Conservation (phyloP, 805 yeast genomes). For the Ogataea pini region DNA sequence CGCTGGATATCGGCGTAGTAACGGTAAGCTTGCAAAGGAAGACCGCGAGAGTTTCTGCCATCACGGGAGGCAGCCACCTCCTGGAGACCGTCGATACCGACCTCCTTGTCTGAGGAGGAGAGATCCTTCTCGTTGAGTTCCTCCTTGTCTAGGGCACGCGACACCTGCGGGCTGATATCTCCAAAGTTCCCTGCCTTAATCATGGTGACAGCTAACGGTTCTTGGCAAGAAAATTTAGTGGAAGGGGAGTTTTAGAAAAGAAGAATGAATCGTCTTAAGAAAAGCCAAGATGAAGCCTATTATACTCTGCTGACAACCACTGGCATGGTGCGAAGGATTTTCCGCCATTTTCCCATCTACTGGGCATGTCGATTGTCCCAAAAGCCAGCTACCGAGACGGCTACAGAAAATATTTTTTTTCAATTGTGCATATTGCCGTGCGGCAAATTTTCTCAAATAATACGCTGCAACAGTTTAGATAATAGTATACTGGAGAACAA, state of each 20-base stretch:
- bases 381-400: slow-evolving; percentile 5
- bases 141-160: slow-evolving; percentile 9
- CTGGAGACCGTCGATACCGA: background rate
- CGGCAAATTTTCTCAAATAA: background rate
- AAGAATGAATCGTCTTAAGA: background rate
- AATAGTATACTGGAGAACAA: too few species aligned
- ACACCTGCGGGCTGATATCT: slow-evolving; percentile 16
- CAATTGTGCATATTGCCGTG: slow-evolving; percentile 4
- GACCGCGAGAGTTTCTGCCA: slow-evolving; percentile 11
- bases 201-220: slow-evolving; percentile 5
- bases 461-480: too few species aligned
- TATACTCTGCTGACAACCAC: too few species aligned
- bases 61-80: background rate
- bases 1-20: slow-evolving; percentile 18
- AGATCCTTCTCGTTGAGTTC: background rate
- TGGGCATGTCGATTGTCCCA: background rate
- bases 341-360: background rate
- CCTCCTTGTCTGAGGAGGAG: slow-evolving; percentile 1
- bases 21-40: slow-evolving; percentile 13
- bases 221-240: too few species aligned
- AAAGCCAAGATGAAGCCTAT: too few species aligned
- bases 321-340: too few species aligned
- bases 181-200: slow-evolving; percentile 14
- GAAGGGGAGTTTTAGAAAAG: background rate
- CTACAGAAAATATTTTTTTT: slow-evolving; percentile 2